phyloP scores from a whole-genome alignment of 2,329 filamentous ascomycete species.

The Fusarium poae region DNA sequence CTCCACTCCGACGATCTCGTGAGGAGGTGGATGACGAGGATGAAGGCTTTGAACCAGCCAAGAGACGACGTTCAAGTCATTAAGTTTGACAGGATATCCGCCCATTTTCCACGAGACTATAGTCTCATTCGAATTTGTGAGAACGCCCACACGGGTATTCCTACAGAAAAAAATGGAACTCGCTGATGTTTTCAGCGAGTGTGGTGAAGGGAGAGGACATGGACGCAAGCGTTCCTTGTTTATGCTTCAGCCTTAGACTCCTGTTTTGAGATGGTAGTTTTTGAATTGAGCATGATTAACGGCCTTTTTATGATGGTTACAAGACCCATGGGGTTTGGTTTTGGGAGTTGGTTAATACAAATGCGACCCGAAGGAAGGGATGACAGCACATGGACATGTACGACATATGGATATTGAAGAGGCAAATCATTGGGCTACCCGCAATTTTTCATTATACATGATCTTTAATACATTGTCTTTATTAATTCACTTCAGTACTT shows the following conservation, averaged over 20 bases:
- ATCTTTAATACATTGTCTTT: not conserved
- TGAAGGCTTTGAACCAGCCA: constrained; percentile 24
- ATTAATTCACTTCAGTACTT: not conserved
- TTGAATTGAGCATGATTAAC: constrained; percentile 1
- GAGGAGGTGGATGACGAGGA: constrained; percentile 39
- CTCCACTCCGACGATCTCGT: constrained; percentile 36
- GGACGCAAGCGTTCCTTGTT: constrained; percentile 6
- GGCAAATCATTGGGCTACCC: not conserved
- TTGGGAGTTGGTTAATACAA: constrained; percentile 11
- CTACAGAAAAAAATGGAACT: not conserved
- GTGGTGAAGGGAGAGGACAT: not conserved
- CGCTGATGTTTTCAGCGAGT: not conserved
- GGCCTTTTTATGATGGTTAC: constrained; percentile 14
- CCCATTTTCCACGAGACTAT: not conserved
- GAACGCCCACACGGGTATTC: not conserved
- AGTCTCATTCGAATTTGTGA: not conserved
- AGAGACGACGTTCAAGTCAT: constrained; percentile 44
- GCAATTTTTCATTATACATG: not conserved
- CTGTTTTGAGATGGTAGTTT: not conserved
- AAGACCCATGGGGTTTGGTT: constrained; percentile 2
- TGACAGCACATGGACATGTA: not conserved
- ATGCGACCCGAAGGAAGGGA: not conserved
- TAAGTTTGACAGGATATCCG: not conserved
- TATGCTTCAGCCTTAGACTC: not conserved
- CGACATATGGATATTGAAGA: not conserved